Base-by-base conservation (phyloP, 495 filamentous ascomycete species). In the Talaromyces thailandensis region DNA sequence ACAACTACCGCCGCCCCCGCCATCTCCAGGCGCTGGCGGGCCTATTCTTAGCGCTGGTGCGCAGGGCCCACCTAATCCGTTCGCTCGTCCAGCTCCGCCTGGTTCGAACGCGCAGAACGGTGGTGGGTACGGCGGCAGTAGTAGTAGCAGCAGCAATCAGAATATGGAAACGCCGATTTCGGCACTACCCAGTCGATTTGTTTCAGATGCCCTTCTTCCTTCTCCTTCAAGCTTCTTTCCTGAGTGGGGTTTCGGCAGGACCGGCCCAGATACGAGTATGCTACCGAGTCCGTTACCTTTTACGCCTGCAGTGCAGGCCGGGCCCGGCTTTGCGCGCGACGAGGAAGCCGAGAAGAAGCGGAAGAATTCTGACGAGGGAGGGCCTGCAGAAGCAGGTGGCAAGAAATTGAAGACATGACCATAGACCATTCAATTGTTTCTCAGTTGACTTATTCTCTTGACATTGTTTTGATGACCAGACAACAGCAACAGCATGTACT, bases 121-220 rank as follows among this genome's bases (percentile, higher is more conserved):
- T 53, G 40, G 23, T n/a, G 61, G 55, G 4, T 63, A 63, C 51
- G 24, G 60, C 9, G 62, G 56, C 18, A 79, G 68, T 62, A 77
- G 64, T 72, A 85, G 70, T 70, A 75, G 83, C 45, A 85, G 82
- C 64, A 86, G 79, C 60, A 86, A 83, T 61, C 90, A 89, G 70
- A 88, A 90, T 64, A 93, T 92, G 63, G 92, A 97, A 67, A 98
- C 94, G 4, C 94, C 94, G 0, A 93, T 96, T n/a, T 97, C 93
- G n/a, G 93, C 94, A 3, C 80, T 98, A 7, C 94, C 94, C 2
- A 94, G 90, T 56, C 84, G 93, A 25, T 97, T 98, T 71, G 86
- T 96, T 51, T 87, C 86, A 28, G 88, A 90, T 65, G 88, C 88
- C 7, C 84, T 95, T 31, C 80, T 97, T 23, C 93, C 94, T 1